Conservation (phyloP, 2,329 filamentous ascomycete species). For the Fusarium camptoceras region DNA sequence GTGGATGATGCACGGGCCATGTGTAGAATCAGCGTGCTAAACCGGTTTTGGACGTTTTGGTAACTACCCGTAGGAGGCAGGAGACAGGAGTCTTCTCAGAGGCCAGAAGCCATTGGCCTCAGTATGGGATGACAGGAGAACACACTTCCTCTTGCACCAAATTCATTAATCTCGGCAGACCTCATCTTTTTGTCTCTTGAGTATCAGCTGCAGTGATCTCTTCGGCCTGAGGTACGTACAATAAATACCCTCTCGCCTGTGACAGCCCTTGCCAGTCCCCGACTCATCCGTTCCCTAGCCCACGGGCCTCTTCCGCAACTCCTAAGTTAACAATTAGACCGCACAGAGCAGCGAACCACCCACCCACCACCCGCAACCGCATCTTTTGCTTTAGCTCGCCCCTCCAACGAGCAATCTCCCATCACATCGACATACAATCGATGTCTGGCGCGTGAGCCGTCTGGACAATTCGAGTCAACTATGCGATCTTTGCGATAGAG, state of each 20-base stretch:
- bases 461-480: slow-evolving; percentile 46
- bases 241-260: slow-evolving; percentile 11
- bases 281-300: slow-evolving; percentile 34
- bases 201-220: neutral
- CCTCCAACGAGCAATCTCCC: slow-evolving; percentile 44
- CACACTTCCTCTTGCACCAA: slow-evolving; percentile 32
- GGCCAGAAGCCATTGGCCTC: slow-evolving; percentile 26
- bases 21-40: slow-evolving; percentile 13
- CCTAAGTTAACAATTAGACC: slow-evolving; percentile 35
- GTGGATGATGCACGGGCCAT: slow-evolving; percentile 42
- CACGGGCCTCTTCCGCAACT: slow-evolving; percentile 40
- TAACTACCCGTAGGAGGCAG: slow-evolving; percentile 21
- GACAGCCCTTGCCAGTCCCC: slow-evolving; percentile 23
- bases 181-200: neutral
- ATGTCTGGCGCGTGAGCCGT: slow-evolving; percentile 47
- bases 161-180: slow-evolving; percentile 1
- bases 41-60: slow-evolving; percentile 29
- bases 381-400: slow-evolving; percentile 42
- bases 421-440: slow-evolving; percentile 43
- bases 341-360: slow-evolving; percentile 34
- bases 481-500: slow-evolving; percentile 50
- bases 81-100: slow-evolving; percentile 38
- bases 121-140: slow-evolving; percentile 34
- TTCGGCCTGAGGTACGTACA: slow-evolving; percentile 11
- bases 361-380: slow-evolving; percentile 42